Conservation (phyloP, 345 rosid species). For the Brassica carinata region DNA sequence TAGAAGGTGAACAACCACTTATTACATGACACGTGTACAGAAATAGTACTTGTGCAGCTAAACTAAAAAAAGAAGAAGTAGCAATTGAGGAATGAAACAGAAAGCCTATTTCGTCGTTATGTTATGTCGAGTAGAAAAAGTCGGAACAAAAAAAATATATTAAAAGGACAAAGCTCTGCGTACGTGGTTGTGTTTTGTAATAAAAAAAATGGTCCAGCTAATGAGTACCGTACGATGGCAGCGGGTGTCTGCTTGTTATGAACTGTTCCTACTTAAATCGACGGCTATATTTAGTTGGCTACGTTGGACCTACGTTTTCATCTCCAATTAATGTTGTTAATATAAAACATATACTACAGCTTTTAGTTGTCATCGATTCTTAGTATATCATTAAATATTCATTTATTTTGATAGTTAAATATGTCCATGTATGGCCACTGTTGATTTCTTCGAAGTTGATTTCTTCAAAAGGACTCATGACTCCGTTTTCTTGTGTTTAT, state of each 20-base stretch:
- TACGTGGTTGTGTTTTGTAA: constrained; percentile 28
- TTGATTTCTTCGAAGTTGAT: not conserved
- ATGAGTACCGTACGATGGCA: constrained; percentile 40
- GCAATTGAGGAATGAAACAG: constrained; percentile 7
- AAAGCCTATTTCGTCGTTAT: constrained; percentile 41
- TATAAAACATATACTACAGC: not conserved
- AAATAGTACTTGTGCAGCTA: constrained; percentile 28
- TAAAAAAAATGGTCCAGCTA: constrained; percentile 12
- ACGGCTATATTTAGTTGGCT: constrained; percentile 42
- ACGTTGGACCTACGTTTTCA: constrained; percentile 27
- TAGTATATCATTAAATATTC: not conserved
- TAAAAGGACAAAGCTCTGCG: constrained; percentile 1
- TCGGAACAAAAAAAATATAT: not conserved
- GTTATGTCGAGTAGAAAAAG: not conserved
- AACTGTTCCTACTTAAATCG: constrained; percentile 34
- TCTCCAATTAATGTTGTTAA: not conserved
- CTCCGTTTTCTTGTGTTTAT: not conserved
- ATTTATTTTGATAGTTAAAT: not conserved
- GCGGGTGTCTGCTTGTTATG: constrained; percentile 10
- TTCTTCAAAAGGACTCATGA: not conserved
- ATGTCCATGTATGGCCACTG: not conserved
- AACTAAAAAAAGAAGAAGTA: not conserved
- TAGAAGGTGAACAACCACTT: constrained; percentile 17
- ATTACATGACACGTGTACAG: constrained; percentile 12
- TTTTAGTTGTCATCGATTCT: not conserved